Percentiles rank a stretch among this genome's conserved stretches.
Conservation (phyloP, 2,329 filamentous ascomycete species). For the Pseudocercospora crystallina region DNA sequence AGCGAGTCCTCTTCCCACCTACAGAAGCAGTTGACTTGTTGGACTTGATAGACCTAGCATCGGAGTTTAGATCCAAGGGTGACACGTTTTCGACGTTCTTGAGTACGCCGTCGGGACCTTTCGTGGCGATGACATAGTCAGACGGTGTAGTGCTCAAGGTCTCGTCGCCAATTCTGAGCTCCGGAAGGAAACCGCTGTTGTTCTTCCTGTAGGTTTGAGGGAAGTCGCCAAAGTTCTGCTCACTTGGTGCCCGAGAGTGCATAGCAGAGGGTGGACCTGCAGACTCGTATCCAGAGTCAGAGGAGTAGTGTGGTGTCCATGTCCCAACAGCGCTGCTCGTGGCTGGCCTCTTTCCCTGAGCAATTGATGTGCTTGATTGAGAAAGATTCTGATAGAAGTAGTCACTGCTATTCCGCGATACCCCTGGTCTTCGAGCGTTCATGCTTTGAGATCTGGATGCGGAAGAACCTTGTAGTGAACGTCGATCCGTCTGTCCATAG, state of each 20-base stretch:
- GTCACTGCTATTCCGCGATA: conserved; percentile 8
- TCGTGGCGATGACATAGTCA: neutral
- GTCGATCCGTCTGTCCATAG: neutral
- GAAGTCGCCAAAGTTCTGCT: conserved; percentile 16
- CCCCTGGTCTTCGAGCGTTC: neutral
- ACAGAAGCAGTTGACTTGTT: conserved; percentile 10
- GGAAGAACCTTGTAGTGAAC: conserved; percentile 11
- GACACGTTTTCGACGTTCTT: conserved; percentile 15
- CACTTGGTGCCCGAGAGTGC: conserved; percentile 28
- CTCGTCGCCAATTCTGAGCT: conserved; percentile 23
- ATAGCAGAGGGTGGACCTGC: conserved; percentile 15
- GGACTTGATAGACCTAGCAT: conserved; percentile 12
- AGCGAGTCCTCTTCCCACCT: conserved; percentile 16
- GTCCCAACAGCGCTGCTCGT: conserved; percentile 10
- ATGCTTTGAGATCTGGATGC: neutral
- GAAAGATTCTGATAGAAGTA: conserved; percentile 2
- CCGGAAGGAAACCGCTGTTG: conserved; percentile 18
- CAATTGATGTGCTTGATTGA: neutral
- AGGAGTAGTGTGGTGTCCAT: conserved; percentile 17
- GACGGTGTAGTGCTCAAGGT: conserved; percentile 14
- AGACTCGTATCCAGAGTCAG: conserved; percentile 34
- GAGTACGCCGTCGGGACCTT: conserved; percentile 10
- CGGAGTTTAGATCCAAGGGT: conserved; percentile 15
- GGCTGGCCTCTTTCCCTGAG: conserved; percentile 4
- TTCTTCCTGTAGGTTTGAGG: conserved; percentile 11